These are phyloP conservation scores for Neurospora sublineolata DNA, from an alignment of 495 filamentous ascomycete species.

Conservation along the genomic window DNA sequence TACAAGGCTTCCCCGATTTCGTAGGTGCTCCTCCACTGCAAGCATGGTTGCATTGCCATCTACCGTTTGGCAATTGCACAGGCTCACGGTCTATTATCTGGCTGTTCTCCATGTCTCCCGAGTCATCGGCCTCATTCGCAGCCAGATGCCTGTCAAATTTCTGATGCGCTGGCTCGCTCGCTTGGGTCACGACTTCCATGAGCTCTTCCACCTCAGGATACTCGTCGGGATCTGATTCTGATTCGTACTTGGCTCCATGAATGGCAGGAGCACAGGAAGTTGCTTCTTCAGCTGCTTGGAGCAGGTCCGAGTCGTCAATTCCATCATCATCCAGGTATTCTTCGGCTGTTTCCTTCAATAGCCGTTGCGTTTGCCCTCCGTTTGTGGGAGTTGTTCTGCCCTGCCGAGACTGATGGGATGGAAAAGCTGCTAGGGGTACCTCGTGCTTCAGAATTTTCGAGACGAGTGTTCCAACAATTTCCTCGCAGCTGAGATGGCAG, in stretches of 20 bases:
- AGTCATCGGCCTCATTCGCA: constrained; percentile 9
- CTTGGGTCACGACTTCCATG: constrained; percentile 1
- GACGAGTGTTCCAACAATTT: constrained; percentile 73
- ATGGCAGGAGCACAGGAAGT: background rate
- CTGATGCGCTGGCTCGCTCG: constrained; percentile 15
- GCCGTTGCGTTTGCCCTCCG: background rate
- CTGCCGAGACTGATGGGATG: constrained; percentile 2
- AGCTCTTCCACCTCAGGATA: constrained; percentile 24
- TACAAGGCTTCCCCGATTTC: constrained; percentile 36
- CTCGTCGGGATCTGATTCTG: constrained; percentile 10
- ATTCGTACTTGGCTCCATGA: background rate
- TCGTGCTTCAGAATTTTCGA: constrained; percentile 50
- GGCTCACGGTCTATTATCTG: constrained; percentile 28
- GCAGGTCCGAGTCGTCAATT: constrained; percentile 15
- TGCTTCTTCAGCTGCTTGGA: constrained; percentile 14
- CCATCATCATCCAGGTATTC: constrained; percentile 12
- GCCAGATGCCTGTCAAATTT: constrained; percentile 25
- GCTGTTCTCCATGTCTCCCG: constrained; percentile 9
- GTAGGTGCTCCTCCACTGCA: constrained; percentile 60
- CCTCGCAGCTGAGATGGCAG: constrained; percentile 78
- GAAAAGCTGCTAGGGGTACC: constrained; percentile 47
- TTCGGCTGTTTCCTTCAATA: background rate
- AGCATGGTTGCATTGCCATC: constrained; percentile 75
- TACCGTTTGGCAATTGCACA: constrained; percentile 62
- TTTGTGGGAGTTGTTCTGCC: background rate